These are phyloP conservation scores for Pythium periplocum DNA, from an alignment of 352 stramenopile genomes.

Conservation along the genomic window DNA sequence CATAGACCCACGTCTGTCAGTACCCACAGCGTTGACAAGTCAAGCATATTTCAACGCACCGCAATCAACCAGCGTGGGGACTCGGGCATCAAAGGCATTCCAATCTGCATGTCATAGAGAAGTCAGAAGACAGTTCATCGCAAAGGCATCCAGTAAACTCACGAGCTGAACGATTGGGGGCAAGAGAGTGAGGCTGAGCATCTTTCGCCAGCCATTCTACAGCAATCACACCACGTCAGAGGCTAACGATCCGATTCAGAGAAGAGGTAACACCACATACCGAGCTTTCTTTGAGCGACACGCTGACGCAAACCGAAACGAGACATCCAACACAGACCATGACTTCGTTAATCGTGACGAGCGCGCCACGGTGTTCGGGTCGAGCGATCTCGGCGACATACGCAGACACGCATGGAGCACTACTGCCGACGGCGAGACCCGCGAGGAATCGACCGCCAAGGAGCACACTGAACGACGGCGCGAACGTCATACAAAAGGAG, in stretches of 20 bases:
- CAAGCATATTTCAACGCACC: slow-evolving; percentile 16
- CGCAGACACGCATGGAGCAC: slow-evolving; percentile 53
- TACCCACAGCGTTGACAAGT: too few relatives aligned
- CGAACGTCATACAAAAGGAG: slow-evolving; percentile 68
- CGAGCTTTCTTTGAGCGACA: slow-evolving; percentile 28
- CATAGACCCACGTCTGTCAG: too few relatives aligned
- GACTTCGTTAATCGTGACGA: slow-evolving; percentile 68
- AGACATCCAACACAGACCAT: slow-evolving; percentile 72
- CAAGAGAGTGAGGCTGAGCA: slow-evolving; percentile 57
- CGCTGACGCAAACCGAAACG: slow-evolving; percentile 52
- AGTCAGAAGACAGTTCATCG: not conserved
- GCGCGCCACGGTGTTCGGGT: slow-evolving; percentile 40
- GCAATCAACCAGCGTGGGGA: slow-evolving; percentile 63
- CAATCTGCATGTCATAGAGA: slow-evolving; percentile 21
- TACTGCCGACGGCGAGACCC: slow-evolving; percentile 55
- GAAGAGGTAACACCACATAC: slow-evolving; percentile 1
- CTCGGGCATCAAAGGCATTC: slow-evolving; percentile 65
- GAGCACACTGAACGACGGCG: slow-evolving; percentile 34
- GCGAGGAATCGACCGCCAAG: slow-evolving; percentile 63
- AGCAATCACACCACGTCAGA: slow-evolving; percentile 1
- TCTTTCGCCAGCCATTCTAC: slow-evolving; percentile 53
- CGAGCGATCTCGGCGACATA: slow-evolving; percentile 66
- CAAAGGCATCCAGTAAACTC: slow-evolving; percentile 1
- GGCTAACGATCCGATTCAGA: not conserved
- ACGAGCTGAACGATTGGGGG: slow-evolving; percentile 61